Percentiles rank a stretch among this genome's conserved stretches.
Evolutionary conservation across 148 eudicot species (phyloP).

Genomic region (Gaultheria prostrata): DNA sequence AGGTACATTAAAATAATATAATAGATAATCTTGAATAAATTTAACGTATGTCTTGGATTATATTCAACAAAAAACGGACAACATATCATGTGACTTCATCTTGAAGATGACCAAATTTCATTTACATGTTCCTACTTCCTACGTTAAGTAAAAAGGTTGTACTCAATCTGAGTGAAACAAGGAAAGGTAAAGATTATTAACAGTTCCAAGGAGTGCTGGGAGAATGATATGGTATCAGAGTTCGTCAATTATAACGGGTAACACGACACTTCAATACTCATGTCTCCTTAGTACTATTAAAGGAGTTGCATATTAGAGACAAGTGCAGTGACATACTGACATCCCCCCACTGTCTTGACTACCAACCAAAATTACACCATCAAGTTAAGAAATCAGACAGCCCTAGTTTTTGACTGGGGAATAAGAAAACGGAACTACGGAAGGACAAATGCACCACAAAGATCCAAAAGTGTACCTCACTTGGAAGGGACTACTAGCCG

Average conservation of each 20-base stretch:
- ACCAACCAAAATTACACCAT: background rate
- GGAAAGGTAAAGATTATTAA: background rate
- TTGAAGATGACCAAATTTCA: background rate
- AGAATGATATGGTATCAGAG: background rate
- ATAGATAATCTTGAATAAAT: background rate
- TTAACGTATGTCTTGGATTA: background rate
- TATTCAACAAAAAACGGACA: background rate
- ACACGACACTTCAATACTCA: background rate
- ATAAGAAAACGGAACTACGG: background rate
- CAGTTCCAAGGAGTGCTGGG: background rate
- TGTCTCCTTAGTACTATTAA: background rate
- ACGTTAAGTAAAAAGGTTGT: background rate
- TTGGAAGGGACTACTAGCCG: background rate
- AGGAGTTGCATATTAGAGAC: background rate
- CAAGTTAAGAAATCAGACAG: background rate
- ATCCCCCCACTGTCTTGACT: background rate
- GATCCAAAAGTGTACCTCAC: background rate
- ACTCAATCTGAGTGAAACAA: constrained; percentile 6
- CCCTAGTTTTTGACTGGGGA: background rate
- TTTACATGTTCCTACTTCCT: background rate
- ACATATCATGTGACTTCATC: background rate
- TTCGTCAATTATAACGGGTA: background rate
- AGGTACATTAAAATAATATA: no score
- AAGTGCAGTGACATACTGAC: background rate
- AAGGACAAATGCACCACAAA: background rate